Evolutionary conservation across 2,329 filamentous ascomycete genomes (phyloP), one percentile per base, ranked within the genome.

Genomic region (Phialophora macrospora): DNA sequence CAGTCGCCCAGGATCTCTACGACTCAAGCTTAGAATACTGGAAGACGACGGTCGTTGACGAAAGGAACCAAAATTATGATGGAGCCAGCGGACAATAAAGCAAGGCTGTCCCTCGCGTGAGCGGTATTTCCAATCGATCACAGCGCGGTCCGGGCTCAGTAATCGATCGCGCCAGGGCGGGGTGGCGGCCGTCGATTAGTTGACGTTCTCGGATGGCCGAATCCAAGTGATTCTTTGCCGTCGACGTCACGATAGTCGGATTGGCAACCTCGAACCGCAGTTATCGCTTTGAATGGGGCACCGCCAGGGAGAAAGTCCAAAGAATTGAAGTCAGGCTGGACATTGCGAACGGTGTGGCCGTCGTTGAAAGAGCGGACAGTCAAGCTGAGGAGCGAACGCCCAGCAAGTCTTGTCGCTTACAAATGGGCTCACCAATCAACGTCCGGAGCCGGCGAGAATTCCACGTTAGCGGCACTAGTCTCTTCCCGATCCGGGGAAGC

Each of bases 371-470:
- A 55, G 52, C 28, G n/a, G 26, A 55, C 26, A 55, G 28, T 55
- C 24, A 20, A n/a, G 26, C 5, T 32, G 24, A 55, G 52, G 17
- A 17, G 52, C 26, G 26, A 5, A 32, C 52, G 28, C 22, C 22
- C 24, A 20, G 52, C 11, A 17, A 11, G 52, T 34, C 52, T 32
- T 55, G 52, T 34, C 38, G 60, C 52, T 62, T 52, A 62, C 60
- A 48, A 62, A 62, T 62, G 52, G 59, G 41, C 22, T 32, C 55
- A 17, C 32, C 55, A 58, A 41, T 58, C 41, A 41, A 26, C 38
- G 38, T 48, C 51, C 52, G 26, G 5, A 22, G 26, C 41, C 60
- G 52, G 52, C 26, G 12, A 56, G 8, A 30, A 30, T 22, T 32
- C 38, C 38, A 11, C 17, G 38, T 56, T 56, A 28, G 28, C 60